phyloP scores from a whole-genome alignment of 805 yeast species.

The Suhomyces xylopsoci region DNA sequence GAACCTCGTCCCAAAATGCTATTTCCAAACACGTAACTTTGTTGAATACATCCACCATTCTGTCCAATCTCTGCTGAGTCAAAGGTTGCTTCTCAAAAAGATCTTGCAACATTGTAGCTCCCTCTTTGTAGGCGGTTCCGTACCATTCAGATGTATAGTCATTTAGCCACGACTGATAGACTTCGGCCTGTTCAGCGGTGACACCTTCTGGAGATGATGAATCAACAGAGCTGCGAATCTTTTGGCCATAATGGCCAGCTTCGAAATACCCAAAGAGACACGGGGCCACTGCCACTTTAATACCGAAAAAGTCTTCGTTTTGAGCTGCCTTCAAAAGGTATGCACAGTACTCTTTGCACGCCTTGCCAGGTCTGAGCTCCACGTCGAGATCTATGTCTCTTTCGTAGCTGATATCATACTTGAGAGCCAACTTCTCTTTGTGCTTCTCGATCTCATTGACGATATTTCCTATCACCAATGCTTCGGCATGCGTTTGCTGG shows the following conservation, averaged over 20 bases:
- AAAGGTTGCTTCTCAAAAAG: constrained; percentile 32
- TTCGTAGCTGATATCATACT: constrained; percentile 40
- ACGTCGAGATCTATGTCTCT: constrained; percentile 38
- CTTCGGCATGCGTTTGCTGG: constrained; percentile 48
- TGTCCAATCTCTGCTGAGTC: constrained; percentile 44
- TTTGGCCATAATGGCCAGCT: constrained; percentile 43
- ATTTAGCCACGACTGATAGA: constrained; percentile 54
- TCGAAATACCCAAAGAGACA: constrained; percentile 70
- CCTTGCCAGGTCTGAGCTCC: constrained; percentile 48
- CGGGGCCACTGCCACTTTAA: constrained; percentile 69
- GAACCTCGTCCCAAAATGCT: constrained; percentile 62
- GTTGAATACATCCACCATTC: constrained; percentile 55
- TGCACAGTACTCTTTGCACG: constrained; percentile 59
- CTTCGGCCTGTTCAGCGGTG: constrained; percentile 21
- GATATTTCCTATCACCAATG: constrained; percentile 49
- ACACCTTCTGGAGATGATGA: constrained; percentile 9
- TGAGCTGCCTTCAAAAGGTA: constrained; percentile 54
- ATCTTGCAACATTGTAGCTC: constrained; percentile 46
- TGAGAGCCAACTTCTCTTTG: constrained; percentile 41
- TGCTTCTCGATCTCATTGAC: constrained; percentile 58
- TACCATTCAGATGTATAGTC: constrained; percentile 64
- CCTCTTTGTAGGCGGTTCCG: constrained; percentile 48
- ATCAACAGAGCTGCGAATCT: constrained; percentile 13
- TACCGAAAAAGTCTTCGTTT: constrained; percentile 57
- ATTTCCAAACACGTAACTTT: constrained; percentile 60